Percentiles rank a stretch among this genome's conserved stretches.
phyloP scores from a whole-genome alignment of 2,329 filamentous ascomycete genomes.

The Chrysosphaeria jannelii region DNA sequence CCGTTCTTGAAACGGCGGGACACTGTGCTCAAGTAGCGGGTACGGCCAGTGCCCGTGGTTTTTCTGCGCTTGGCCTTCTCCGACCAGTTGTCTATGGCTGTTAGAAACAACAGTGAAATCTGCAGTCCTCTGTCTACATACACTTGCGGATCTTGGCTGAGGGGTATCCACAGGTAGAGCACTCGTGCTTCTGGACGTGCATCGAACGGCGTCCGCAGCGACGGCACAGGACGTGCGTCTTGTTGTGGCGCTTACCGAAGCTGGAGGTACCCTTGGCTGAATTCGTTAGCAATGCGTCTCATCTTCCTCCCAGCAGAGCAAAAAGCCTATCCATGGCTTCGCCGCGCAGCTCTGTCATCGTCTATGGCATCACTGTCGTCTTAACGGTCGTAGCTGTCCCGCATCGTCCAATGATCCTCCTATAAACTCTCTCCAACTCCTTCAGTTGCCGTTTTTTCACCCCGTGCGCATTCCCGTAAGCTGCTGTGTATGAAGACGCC shows the following conservation, averaged over 20 bases:
- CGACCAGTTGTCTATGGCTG: slow-evolving; percentile 67
- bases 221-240: slow-evolving; percentile 94
- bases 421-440: too few species aligned
- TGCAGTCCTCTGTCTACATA: slow-evolving; percentile 20
- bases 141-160: slow-evolving; percentile 94
- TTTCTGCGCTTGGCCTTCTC: slow-evolving; percentile 99
- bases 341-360: too few species aligned
- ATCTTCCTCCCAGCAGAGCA: too few species aligned
- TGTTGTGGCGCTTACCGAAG: slow-evolving; percentile 46
- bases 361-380: too few species aligned
- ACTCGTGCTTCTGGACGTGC: slow-evolving; percentile 99
- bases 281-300: slow-evolving; percentile 2
- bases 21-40: slow-evolving; percentile 80
- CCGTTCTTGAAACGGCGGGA: slow-evolving; percentile 90
- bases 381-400: too few species aligned
- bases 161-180: slow-evolving; percentile 84
- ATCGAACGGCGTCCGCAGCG: slow-evolving; percentile 92
- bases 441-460: too few species aligned
- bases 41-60: slow-evolving; percentile 91
- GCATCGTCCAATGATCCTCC: too few species aligned
- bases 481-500: too few species aligned
- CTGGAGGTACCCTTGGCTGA: slow-evolving; percentile 26
- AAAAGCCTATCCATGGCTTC: too few species aligned
- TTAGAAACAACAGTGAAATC: neutral
- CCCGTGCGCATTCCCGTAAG: too few species aligned